A percentile compares a stretch with the other conserved stretches of the same genome.
phyloP scores from a whole-genome alignment of 2,329 filamentous ascomycete species.

The Akanthomyces uredinophilus region DNA sequence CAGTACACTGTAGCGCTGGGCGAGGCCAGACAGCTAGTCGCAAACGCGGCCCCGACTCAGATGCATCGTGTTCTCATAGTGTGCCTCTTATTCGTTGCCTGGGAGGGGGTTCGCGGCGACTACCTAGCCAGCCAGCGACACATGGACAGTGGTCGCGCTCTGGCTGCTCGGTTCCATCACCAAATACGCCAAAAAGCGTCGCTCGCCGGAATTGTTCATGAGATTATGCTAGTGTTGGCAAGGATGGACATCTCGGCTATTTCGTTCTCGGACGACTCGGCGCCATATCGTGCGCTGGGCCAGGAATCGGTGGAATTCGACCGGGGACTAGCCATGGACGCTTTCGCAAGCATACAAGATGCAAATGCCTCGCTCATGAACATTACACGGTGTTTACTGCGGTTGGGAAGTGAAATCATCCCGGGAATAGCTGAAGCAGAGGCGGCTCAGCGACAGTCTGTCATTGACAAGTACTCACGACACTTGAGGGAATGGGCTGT shows the following conservation, averaged over 20 bases:
- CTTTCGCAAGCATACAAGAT: neutral
- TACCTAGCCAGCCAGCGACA: neutral
- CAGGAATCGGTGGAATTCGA: neutral
- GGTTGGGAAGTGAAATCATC: neutral
- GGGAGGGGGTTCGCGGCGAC: slow-evolving; percentile 8
- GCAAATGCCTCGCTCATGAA: neutral
- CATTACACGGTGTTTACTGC: neutral
- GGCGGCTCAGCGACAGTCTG: neutral
- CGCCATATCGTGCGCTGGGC: neutral
- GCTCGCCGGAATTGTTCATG: neutral
- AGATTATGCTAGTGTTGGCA: neutral
- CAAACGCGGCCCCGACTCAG: neutral
- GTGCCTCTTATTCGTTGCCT: slow-evolving; percentile 2
- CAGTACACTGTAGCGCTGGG: slow-evolving; percentile 5
- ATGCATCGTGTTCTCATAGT: slow-evolving; percentile 3
- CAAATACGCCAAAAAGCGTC: neutral
- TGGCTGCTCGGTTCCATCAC: neutral
- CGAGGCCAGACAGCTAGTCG: neutral
- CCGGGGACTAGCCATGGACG: no score
- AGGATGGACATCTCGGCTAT: slow-evolving; percentile 6
- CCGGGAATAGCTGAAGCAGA: neutral
- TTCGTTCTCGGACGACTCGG: slow-evolving; percentile 9
- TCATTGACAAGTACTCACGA: neutral
- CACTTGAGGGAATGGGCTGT: neutral
- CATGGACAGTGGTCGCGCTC: neutral